A percentile compares a stretch with the other conserved stretches of the same genome.
Evolutionary conservation across 805 yeast species (phyloP).

Genomic region (Helenozyma rhizophorensis): DNA sequence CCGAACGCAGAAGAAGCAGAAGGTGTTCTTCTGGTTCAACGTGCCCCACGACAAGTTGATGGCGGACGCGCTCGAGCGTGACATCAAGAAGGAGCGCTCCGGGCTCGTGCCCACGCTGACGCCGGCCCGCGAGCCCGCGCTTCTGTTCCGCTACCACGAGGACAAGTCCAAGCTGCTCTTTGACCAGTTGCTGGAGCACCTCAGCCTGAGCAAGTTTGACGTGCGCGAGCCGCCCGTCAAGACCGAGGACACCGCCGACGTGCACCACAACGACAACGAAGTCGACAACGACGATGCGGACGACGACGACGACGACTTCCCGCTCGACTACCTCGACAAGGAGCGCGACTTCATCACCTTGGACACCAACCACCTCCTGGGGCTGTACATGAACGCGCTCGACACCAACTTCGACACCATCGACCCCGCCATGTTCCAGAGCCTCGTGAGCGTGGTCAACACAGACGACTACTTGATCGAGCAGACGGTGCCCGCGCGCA

Average conservation of each 20-base stretch:
- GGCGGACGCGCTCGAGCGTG: conserved; percentile 91
- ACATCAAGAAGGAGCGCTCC: conserved; percentile 69
- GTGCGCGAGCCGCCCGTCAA: conserved; percentile 3
- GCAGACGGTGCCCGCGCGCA: conserved; percentile 46
- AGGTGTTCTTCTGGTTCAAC: conserved; percentile 94
- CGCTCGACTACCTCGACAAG: conserved; percentile 60
- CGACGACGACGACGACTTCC: conserved; percentile 61
- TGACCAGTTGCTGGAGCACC: conserved; percentile 51
- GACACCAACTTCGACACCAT: conserved; percentile 18
- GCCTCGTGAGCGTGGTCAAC: conserved; percentile 29
- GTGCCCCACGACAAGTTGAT: conserved; percentile 91
- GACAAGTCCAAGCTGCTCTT: conserved; percentile 49
- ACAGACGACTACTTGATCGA: conserved; percentile 46
- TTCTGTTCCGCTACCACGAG: conserved; percentile 54
- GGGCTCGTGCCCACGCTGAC: conserved; percentile 66
- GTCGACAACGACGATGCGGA: conserved; percentile 16
- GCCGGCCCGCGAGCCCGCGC: conserved; percentile 73
- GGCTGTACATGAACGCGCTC: conserved; percentile 11
- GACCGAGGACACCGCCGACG: conserved; percentile 16
- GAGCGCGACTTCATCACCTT: conserved; percentile 26
- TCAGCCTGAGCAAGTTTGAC: conserved; percentile 19
- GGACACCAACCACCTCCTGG: conserved; percentile 18
- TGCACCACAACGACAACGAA: conserved; percentile 16
- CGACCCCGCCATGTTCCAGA: conserved; percentile 18
- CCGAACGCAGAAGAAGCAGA: conserved; percentile 93